phyloP scores from a whole-genome alignment of 1,284 basidiomycete genomes.

The Microbotryomycetes sp. region DNA sequence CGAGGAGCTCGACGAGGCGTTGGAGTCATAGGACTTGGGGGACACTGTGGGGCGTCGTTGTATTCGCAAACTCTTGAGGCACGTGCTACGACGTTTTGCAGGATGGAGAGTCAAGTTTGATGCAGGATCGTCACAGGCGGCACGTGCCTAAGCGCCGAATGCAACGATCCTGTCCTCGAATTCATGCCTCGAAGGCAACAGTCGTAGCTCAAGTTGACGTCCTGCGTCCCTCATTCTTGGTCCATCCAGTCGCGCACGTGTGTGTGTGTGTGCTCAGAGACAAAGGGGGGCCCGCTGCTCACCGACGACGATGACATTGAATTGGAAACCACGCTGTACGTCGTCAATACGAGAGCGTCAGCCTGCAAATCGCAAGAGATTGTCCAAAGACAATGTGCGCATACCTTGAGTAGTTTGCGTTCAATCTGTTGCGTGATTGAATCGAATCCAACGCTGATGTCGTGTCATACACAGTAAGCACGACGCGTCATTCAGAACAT shows the following conservation, averaged over 20 bases:
- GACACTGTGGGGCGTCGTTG: not conserved
- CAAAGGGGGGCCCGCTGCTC: conserved; percentile 42
- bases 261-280: too few species aligned
- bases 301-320: conserved; percentile 96
- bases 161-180: too few species aligned
- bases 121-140: not conserved
- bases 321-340: conserved; percentile 83
- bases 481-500: too few species aligned
- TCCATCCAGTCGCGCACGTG: too few species aligned
- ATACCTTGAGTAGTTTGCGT: conserved; percentile 97
- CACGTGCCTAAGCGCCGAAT: too few species aligned
- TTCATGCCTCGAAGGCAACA: too few species aligned
- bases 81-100: not conserved
- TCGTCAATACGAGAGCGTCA: not conserved
- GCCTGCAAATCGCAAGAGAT: not conserved
- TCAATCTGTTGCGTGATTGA: conserved; percentile 88
- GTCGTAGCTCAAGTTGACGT: too few species aligned
- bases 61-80: not conserved
- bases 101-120: not conserved
- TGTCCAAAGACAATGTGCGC: conserved; percentile 59
- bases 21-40: too few species aligned
- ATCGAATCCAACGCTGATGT: conserved; percentile 32
- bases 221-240: too few species aligned
- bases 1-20: too few species aligned
- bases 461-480: not conserved